Evolutionary conservation across 176 grass and related monocot genomes (phyloP), one percentile per base, ranked within the genome.

Genomic region (Musa beccarii): DNA sequence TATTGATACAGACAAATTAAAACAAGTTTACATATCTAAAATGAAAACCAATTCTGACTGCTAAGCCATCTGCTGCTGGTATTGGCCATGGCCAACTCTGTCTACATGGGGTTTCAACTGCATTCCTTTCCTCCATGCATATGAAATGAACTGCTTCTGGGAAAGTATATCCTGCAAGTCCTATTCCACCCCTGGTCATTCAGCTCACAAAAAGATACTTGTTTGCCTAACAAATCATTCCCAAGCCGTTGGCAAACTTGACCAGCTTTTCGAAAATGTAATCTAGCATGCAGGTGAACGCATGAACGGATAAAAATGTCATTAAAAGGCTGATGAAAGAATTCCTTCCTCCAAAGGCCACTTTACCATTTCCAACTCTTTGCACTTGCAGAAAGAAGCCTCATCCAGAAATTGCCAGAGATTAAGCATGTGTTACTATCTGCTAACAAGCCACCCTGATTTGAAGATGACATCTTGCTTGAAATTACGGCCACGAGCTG

Each of bases 391-490:
- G 14, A 2, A n/a, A 10, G 9, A 70, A 50, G 24, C 9, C 21
- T 34, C 26, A 59, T 13, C 17, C 49, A 17, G 0, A 70, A 70
- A 14, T n/a, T 17, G 19, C 49, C 16, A 50, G 34, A 43, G 34
- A 17, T 8, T 19, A 69, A 49, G 49, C 24, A 57, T 9, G 34
- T 24, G 49, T 51, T 17, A 51, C 71, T 87, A 96, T 89, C 92
- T 96, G 61, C 72, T 88, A 15, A 88, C 87, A 56, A 96, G 85
- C 92, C 89, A 96, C 1, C 92, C 86, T 76, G 84, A 80, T 62
- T 90, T 98, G 12, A 98, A 93, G 80, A 86, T 83, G 74, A 73
- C 66, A 71, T 84, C 82, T 84, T 89, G 85, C 80, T 89, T 89
- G 23, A 85, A 83, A 72, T 72, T 87, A 9, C 50, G 79, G 10